Evolutionary conservation across 345 rosid species (phyloP), one percentile per base, ranked within the genome.

Genomic region (Eucalyptus dawsonii): DNA sequence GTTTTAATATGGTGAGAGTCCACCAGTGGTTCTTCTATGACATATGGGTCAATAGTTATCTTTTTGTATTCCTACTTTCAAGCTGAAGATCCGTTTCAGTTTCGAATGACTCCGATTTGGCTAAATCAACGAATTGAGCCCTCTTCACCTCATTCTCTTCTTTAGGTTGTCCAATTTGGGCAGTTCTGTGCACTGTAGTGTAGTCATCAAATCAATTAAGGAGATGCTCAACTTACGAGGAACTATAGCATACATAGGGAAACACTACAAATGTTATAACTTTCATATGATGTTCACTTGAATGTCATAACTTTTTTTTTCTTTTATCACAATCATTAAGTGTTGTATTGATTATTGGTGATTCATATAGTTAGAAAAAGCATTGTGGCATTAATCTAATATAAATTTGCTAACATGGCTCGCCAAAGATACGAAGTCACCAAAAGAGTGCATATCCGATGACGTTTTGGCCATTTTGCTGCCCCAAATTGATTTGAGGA

Each of bases 11-110:
- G 69, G 69, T 13, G 69, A 5, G 9, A 13, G 34, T 62, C 17
- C 34, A 27, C 15, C 15, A 0, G 1, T 29, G 15, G 9, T 29
- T 62, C 31, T 62, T 62, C 16, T 27, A 27, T 0, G 16, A 27
- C 34, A 62, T 62, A 27, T 62, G 34, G 14, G 34, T 62, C 16
- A 27, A 27, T 29, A 62, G 15, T 62, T 62, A 62, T 27, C 8
- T 62, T 62, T 62, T 62, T 62, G n/a, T 25, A 27, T 27, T 27
- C 69, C 34, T 13, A 27, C 69, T 62, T 62, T 27, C 31, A 13
- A 12, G 34, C 5, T 62, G 31, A 62, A 62, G 31, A 62, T 62
- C 34, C 9, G 2, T 62, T 62, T 62, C 4, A 62, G 31, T 29
- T 27, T 62, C 0, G 9, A 62, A 62, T 29, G 69, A 62, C 4